These are phyloP conservation scores for Cardamine resedifolia DNA, from an alignment of 345 rosid species.

Conservation along the genomic window DNA sequence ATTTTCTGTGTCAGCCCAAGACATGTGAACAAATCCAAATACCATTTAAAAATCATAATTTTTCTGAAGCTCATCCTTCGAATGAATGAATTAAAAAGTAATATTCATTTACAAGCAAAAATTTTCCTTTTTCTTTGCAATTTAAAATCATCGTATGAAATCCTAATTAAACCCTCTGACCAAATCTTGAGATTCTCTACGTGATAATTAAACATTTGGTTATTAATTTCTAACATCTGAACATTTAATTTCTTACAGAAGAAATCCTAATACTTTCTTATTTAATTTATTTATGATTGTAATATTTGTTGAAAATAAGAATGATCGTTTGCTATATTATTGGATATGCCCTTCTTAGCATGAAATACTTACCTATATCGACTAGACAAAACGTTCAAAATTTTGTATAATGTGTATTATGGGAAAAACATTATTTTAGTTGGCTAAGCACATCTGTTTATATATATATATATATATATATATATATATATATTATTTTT, in stretches of 20 bases:
- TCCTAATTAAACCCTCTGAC: not conserved
- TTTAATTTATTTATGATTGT: not conserved
- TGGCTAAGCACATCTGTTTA: not conserved
- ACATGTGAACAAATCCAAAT: not conserved
- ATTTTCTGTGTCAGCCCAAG: not conserved
- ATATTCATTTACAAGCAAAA: not conserved
- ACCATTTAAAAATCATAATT: not conserved
- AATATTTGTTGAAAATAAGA: not conserved
- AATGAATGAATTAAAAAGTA: not conserved
- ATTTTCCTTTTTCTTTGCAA: not conserved
- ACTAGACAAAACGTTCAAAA: not conserved
- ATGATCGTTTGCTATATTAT: not conserved
- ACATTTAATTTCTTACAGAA: not conserved
- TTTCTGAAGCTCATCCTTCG: not conserved
- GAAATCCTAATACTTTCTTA: not conserved
- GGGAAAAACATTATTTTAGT: not conserved
- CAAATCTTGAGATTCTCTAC: conserved; percentile 1
- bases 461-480: too few relatives aligned
- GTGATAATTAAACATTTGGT: too few relatives aligned
- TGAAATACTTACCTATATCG: not conserved
- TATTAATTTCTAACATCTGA: not conserved
- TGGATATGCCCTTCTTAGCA: not conserved
- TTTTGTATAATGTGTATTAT: not conserved
- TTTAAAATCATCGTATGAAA: not conserved
- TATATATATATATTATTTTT: too few relatives aligned